Base-by-base conservation (phyloP, 1,284 basidiomycete species). In the Coniferiporia sulphurascens region DNA sequence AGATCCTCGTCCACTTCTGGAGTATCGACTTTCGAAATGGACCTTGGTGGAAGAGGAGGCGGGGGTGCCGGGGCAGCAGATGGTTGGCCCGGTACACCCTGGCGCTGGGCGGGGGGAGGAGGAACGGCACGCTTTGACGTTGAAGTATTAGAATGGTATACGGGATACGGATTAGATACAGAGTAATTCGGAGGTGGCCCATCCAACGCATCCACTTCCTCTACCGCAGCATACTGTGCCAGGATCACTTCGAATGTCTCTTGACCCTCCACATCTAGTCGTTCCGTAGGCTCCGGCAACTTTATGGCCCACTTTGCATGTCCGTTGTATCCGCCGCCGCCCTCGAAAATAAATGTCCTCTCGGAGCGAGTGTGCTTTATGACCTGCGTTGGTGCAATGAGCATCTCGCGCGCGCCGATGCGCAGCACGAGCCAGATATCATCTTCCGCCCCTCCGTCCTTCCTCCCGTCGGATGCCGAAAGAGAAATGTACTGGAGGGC, bases 201-300 rank as follows among this genome's bases (percentile, higher is more conserved):
- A 43, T 61, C 48, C 27, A 27, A 5, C 21, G 38, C 21, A 9
- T 52, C 49, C 12, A 58, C 48, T 36, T 64, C 65, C 48, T 65
- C 63, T 4, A 78, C 64, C 10, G 66, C 68, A 9, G 80, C 81
- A 67, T 92, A 92, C 67, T 91, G 87, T 13, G 78, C 70, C 4
- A 92, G 68, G 49, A 92, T 78, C 21, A 82, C 78, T 66, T 91
- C 87, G 60, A 92, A 84, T 0, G 84, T 84, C 58, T 87, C 84
- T 41, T 87, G 64, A 65, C 88, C 86, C 63, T 89, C 84, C 44
- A 75, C 52, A 15, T 79, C 72, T 13, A 76, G 72, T 7, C 71
- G 61, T 12, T 70, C 68, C 9, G 57, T 61, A 0, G 79, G 57
- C 9, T 54, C 36, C 9, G 53, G 57, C 1, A 62, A n/a, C 32